phyloP scores from a whole-genome alignment of 306 rosid species.

The Argentina anserina region DNA sequence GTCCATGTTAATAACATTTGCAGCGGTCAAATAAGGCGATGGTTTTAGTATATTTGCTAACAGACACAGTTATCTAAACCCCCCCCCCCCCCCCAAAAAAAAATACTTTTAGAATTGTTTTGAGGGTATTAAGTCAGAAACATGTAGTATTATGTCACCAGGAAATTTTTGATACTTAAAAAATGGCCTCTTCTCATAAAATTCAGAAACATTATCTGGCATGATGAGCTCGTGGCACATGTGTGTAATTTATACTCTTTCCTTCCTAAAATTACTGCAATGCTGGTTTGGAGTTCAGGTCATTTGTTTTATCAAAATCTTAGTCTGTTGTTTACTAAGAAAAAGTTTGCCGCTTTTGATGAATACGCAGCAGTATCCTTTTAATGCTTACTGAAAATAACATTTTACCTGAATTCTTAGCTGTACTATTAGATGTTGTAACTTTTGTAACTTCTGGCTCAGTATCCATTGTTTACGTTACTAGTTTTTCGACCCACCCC shows the following conservation, averaged over 20 bases:
- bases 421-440: not conserved
- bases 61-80: conserved; percentile 1
- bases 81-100: too few species aligned
- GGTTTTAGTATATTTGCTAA: not conserved
- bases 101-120: not conserved
- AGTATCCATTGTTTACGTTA: conserved; percentile 64
- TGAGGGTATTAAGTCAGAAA: not conserved
- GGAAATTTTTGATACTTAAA: too few species aligned
- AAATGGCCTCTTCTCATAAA: too few species aligned
- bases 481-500: conserved; percentile 70
- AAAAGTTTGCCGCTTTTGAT: not conserved
- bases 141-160: not conserved
- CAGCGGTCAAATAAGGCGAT: not conserved
- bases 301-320: not conserved
- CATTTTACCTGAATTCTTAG: not conserved
- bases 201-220: too few species aligned
- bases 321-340: not conserved
- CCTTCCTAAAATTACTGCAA: too few species aligned
- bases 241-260: too few species aligned
- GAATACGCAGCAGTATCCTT: not conserved
- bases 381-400: not conserved
- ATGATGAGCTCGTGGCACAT: too few species aligned
- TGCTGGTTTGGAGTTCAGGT: too few species aligned
- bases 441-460: conserved; percentile 22
- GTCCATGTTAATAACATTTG: not conserved